Percentiles rank a stretch among this genome's conserved stretches.
These are phyloP conservation scores for Teratosphaeria zuluensis DNA, from an alignment of 2,329 filamentous ascomycete species.

Conservation along the genomic window DNA sequence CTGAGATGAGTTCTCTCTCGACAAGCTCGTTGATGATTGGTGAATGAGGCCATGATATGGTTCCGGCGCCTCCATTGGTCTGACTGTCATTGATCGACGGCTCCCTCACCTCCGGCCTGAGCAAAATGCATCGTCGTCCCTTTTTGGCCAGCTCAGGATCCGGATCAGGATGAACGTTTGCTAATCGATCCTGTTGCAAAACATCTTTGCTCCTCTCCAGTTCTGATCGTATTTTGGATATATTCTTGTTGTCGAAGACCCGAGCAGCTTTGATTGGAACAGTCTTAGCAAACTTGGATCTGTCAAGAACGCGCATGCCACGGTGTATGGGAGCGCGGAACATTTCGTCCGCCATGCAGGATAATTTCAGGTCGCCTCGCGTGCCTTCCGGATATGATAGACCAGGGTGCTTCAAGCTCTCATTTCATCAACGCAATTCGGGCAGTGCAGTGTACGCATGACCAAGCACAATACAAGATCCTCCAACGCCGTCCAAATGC, in stretches of 20 bases:
- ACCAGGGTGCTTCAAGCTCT: not conserved
- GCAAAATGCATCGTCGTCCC: constrained; percentile 37
- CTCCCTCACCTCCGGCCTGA: constrained; percentile 33
- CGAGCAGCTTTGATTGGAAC: constrained; percentile 70
- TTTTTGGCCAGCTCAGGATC: constrained; percentile 40
- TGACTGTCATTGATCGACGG: constrained; percentile 29
- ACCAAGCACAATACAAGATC: not conserved
- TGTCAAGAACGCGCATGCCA: constrained; percentile 70
- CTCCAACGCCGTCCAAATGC: not conserved
- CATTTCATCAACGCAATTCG: not conserved
- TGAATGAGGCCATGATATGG: constrained; percentile 58
- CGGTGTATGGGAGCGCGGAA: constrained; percentile 75
- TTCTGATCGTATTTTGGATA: constrained; percentile 59
- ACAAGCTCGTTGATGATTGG: constrained; percentile 58
- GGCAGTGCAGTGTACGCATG: not conserved
- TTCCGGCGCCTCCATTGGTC: not conserved
- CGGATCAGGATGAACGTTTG: constrained; percentile 54
- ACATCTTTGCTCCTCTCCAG: constrained; percentile 59
- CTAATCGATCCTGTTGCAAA: constrained; percentile 53
- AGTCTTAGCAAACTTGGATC: constrained; percentile 68
- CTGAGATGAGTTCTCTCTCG: constrained; percentile 54
- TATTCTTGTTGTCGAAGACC: constrained; percentile 64
- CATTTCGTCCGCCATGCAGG: constrained; percentile 34
- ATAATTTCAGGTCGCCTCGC: not conserved
- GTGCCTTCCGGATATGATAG: not conserved